Evolutionary conservation across 148 eudicot genomes (phyloP).

Genomic region (Rhododendron williamsianum): DNA sequence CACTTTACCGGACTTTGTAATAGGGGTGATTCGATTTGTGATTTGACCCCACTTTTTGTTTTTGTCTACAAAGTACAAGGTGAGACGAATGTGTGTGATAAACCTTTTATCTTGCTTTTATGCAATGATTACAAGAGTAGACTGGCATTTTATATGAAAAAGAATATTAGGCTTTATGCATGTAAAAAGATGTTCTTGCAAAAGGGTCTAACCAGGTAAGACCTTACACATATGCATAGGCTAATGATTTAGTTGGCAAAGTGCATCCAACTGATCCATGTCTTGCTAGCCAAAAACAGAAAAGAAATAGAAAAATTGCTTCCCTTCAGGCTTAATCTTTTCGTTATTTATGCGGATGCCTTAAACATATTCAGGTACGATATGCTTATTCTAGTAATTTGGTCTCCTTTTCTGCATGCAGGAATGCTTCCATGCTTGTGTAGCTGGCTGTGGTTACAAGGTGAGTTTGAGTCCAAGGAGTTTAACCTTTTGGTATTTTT

Average conservation of each 20-base stretch:
- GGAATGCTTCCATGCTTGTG: conserved; percentile 96
- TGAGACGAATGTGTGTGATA: background rate
- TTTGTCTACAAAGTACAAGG: background rate
- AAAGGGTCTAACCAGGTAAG: background rate
- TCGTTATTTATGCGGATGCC: background rate
- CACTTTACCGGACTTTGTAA: background rate
- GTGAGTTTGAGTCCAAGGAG: conserved; percentile 32
- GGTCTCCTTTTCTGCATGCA: conserved; percentile 25
- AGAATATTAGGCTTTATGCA: background rate
- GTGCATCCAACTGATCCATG: background rate
- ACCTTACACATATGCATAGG: background rate
- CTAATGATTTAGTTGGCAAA: background rate
- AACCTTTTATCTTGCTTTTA: background rate
- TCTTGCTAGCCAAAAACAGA: background rate
- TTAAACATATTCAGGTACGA: background rate
- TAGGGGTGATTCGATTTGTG: background rate
- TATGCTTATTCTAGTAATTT: background rate
- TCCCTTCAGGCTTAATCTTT: background rate
- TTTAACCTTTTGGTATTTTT: background rate
- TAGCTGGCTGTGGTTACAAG: conserved; percentile 92
- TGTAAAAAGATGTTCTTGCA: background rate
- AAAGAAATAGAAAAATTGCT: background rate
- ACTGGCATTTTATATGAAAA: background rate
- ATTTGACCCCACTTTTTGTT: background rate
- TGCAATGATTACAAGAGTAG: background rate